Evolutionary conservation across 345 rosid species (phyloP).

Genomic region (Psidium guajava): DNA sequence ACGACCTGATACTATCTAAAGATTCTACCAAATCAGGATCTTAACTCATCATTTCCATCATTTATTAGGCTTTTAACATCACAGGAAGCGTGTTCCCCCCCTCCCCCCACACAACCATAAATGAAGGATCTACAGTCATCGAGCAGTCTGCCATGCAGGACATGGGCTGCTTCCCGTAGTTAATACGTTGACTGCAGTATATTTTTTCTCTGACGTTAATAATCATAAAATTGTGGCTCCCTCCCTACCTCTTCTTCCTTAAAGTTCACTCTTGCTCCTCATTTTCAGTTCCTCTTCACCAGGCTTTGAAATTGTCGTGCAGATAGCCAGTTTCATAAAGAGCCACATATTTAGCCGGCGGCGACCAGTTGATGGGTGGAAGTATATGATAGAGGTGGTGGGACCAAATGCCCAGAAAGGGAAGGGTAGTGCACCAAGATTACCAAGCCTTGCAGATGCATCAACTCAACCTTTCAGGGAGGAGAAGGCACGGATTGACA

Average conservation of each 20-base stretch:
- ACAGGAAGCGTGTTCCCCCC: rapidly evolving
- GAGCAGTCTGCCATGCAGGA: background rate
- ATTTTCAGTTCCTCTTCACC: background rate
- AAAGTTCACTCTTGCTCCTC: background rate
- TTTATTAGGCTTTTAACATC: background rate
- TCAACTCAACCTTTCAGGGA: slow-evolving; percentile 84
- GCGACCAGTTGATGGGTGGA: slow-evolving; percentile 96
- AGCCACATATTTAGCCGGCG: slow-evolving; percentile 92
- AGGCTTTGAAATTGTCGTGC: slow-evolving; percentile 6
- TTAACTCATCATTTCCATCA: background rate
- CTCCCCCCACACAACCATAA: background rate
- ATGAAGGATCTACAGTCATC: background rate
- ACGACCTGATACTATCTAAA: background rate
- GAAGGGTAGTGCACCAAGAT: slow-evolving; percentile 84
- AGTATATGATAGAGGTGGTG: slow-evolving; percentile 87
- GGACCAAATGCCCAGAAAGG: slow-evolving; percentile 98
- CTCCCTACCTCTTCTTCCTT: background rate
- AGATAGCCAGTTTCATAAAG: slow-evolving; percentile 96
- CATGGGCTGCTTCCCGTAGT: background rate
- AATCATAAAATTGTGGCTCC: background rate
- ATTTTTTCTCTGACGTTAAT: background rate
- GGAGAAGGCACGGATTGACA: slow-evolving; percentile 21
- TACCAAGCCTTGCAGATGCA: slow-evolving; percentile 65
- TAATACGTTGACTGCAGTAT: background rate
- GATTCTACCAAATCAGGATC: background rate